phyloP scores from a whole-genome alignment of 2,329 filamentous ascomycete genomes.

The Claviceps citrina region DNA sequence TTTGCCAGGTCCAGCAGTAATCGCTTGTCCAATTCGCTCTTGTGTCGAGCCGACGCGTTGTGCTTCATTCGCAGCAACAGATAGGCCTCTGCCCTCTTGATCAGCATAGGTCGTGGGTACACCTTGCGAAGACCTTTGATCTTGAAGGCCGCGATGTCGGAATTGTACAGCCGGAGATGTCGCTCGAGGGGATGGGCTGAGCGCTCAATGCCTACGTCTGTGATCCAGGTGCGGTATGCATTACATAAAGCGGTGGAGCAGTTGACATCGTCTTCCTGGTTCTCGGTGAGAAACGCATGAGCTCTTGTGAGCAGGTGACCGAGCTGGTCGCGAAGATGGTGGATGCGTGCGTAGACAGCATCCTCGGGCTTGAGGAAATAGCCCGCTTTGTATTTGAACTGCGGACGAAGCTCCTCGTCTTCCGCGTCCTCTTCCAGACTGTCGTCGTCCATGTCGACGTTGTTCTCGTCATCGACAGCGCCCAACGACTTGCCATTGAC shows the following conservation, averaged over 20 bases:
- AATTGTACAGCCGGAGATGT: constrained; percentile 66
- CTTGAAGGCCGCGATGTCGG: constrained; percentile 85
- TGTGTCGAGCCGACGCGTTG: constrained; percentile 75
- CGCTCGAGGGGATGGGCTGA: constrained; percentile 88
- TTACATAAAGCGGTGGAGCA: constrained; percentile 90
- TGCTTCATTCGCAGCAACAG: constrained; percentile 87
- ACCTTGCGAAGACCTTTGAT: constrained; percentile 82
- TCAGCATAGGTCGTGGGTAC: constrained; percentile 81
- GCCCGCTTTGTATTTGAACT: constrained; percentile 78
- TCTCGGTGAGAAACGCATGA: constrained; percentile 64
- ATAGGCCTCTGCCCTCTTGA: constrained; percentile 86
- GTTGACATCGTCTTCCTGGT: constrained; percentile 88
- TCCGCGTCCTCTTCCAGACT: constrained; percentile 50
- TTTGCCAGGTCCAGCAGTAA: constrained; percentile 76
- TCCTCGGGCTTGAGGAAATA: constrained; percentile 50
- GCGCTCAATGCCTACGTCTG: constrained; percentile 89
- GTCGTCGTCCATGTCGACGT: constrained; percentile 32
- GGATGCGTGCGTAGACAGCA: constrained; percentile 57
- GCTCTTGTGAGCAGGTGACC: constrained; percentile 70
- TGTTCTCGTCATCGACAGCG: constrained; percentile 41
- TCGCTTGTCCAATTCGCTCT: constrained; percentile 76
- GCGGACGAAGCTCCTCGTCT: constrained; percentile 69
- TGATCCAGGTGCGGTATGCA: constrained; percentile 90
- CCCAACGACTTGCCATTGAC: constrained; percentile 15
- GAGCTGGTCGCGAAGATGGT: constrained; percentile 63